These are phyloP conservation scores for Caloboletus inedulis DNA, from an alignment of 1,284 basidiomycete species.

Conservation along the genomic window DNA sequence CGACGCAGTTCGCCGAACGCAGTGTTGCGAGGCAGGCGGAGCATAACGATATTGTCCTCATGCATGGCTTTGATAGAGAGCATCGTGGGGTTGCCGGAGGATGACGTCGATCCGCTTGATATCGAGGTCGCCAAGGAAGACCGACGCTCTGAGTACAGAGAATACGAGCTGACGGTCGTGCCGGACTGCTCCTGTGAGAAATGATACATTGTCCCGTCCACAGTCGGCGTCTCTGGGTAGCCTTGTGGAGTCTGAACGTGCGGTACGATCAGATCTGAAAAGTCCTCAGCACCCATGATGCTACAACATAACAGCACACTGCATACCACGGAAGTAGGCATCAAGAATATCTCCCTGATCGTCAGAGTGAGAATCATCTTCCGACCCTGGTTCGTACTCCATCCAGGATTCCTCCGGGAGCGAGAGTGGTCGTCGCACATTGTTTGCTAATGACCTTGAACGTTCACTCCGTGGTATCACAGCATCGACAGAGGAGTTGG, in stretches of 20 bases:
- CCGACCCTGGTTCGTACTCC: constrained; percentile 35
- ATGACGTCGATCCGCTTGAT: constrained; percentile 30
- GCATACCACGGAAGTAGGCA: constrained; percentile 46
- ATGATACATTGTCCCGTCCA: constrained; percentile 10
- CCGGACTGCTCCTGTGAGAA: constrained; percentile 10
- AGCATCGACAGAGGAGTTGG: constrained; percentile 54
- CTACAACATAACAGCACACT: not conserved
- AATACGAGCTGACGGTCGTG: constrained; percentile 12
- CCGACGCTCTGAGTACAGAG: constrained; percentile 17
- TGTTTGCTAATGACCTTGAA: not conserved
- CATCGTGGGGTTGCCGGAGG: constrained; percentile 28
- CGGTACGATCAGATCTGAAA: constrained; percentile 40
- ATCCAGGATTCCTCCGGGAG: constrained; percentile 12
- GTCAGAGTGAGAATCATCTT: constrained; percentile 28
- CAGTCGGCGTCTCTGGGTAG: constrained; percentile 22
- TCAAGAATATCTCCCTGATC: constrained; percentile 50
- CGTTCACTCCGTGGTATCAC: constrained; percentile 42
- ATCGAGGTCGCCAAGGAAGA: constrained; percentile 29
- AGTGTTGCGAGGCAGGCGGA: constrained; percentile 49
- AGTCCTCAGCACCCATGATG: constrained; percentile 8
- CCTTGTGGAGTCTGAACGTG: constrained; percentile 18
- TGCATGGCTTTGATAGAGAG: constrained; percentile 64
- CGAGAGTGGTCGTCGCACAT: constrained; percentile 15
- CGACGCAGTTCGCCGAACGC: constrained; percentile 50
- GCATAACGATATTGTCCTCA: constrained; percentile 57